Evolutionary conservation across 1,284 basidiomycete genomes (phyloP), one percentile per base, ranked within the genome.

Genomic region (Pyrrhoderma noxium): DNA sequence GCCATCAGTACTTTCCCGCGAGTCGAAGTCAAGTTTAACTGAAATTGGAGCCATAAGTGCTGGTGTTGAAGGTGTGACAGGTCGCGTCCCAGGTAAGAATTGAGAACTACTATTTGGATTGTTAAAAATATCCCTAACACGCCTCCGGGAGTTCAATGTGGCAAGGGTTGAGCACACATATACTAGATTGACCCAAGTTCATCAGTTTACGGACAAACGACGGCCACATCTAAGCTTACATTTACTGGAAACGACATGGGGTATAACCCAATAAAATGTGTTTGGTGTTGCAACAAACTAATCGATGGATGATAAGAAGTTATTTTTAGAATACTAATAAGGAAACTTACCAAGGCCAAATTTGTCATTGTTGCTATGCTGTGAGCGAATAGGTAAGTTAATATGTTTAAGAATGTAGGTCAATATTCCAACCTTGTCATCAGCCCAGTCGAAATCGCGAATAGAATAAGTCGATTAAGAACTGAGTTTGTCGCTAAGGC

Each of bases 201-300:
- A n/a, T 25, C 3, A 49, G 16, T 14, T 16, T 19, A 22, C 19
- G 8, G 3, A 4, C 21, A 34, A 14, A 21, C 4, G 7, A 4
- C 2, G 3, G 2, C 18, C 14, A 39, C n/a, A 41, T n/a, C 3
- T 49, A 21, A 14, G 25, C 47, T 42, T 16, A 49, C 48, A 40
- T 49, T 49, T 49, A 38, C 48, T 49, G 18, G 48, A 49, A 25
- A 49, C 23, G 14, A 42, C 39, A 4, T 42, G 39, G 2, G 39
- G 48, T 5, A 42, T 34, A 9, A 49, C 16, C 48, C 48, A 49
- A 27, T 22, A 42, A 27, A 23, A 41, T 8, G 39, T 22, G 9
- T 41, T 21, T 16, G 48, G 18, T 16, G 25, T 34, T 21, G 21
- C n/a, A 8, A 42, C 22, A 27, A 49, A 49, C 48, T 49, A 16